Conservation (phyloP, 371 early-diverging fungal genomes). For the Apophysomyces variabilis region DNA sequence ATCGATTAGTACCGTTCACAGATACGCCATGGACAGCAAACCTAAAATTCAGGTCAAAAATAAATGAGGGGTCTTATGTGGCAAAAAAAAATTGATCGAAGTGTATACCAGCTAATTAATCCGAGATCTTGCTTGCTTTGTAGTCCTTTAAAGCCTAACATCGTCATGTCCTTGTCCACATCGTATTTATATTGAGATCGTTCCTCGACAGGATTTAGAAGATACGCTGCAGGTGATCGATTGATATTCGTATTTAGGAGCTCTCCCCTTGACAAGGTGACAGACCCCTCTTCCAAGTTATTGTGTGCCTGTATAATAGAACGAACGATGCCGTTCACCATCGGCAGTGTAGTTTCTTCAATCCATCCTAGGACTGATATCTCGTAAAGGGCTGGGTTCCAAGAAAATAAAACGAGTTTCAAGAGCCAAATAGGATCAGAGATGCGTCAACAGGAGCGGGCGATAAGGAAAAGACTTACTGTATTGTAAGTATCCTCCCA, state of each 20-base stretch:
- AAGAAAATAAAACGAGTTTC: not conserved
- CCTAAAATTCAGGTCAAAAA: conserved; percentile 36
- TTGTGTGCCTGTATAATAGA: conserved; percentile 64
- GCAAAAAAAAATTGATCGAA: not conserved
- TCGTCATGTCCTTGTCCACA: conserved; percentile 60
- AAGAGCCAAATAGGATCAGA: not conserved
- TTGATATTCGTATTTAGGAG: conserved; percentile 61
- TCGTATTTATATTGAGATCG: conserved; percentile 56
- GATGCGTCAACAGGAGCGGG: not conserved
- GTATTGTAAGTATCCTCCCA: conserved; percentile 58
- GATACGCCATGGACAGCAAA: conserved; percentile 71
- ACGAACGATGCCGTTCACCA: conserved; percentile 61
- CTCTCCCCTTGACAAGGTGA: conserved; percentile 43
- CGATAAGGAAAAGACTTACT: conserved; percentile 27
- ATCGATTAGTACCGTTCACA: conserved; percentile 59
- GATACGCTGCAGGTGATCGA: conserved; percentile 62
- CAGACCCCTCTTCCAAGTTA: conserved; percentile 38
- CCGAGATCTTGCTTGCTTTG: conserved; percentile 36
- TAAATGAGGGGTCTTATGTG: not conserved
- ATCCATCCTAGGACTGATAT: conserved; percentile 51
- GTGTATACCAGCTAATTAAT: conserved; percentile 40
- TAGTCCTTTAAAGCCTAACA: conserved; percentile 42
- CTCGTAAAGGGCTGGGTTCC: conserved; percentile 38
- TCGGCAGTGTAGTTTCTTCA: conserved; percentile 55
- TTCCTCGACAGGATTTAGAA: conserved; percentile 60